Evolutionary conservation across 305 asterid species (phyloP).

Genomic region (Fraxinus nigra): DNA sequence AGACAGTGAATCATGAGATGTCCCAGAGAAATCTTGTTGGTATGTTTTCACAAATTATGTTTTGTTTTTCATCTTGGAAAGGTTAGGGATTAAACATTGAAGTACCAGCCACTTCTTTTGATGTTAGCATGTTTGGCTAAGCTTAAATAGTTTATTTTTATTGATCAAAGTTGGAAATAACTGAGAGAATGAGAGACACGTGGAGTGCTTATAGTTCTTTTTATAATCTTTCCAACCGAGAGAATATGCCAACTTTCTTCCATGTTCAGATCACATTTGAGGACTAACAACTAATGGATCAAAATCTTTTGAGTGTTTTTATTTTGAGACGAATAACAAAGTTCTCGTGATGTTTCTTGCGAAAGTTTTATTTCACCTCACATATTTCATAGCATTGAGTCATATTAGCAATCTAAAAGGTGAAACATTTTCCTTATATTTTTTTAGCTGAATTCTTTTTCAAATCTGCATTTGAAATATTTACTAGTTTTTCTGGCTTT

Average conservation of each 20-base stretch:
- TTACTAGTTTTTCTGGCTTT: background rate
- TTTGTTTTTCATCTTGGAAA: background rate
- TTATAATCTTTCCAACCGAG: background rate
- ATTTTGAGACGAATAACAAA: background rate
- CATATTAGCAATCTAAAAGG: background rate
- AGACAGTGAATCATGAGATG: conserved; percentile 86
- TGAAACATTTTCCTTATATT: background rate
- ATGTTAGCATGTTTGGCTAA: background rate
- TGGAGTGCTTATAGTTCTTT: background rate
- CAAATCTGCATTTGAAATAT: background rate
- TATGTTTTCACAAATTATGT: conserved; percentile 31
- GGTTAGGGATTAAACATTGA: background rate
- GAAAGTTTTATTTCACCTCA: background rate
- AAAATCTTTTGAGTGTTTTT: background rate
- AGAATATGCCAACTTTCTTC: background rate
- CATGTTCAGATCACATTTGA: background rate
- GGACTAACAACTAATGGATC: background rate
- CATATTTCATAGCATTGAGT: background rate
- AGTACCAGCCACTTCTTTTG: background rate
- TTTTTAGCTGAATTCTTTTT: background rate
- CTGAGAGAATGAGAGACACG: background rate
- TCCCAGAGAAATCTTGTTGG: conserved; percentile 92
- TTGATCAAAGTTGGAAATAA: background rate
- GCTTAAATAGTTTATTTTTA: background rate
- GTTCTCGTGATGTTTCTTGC: background rate